Evolutionary conservation across 495 filamentous ascomycete species (phyloP).

Genomic region (Aspergillus funiculosus): DNA sequence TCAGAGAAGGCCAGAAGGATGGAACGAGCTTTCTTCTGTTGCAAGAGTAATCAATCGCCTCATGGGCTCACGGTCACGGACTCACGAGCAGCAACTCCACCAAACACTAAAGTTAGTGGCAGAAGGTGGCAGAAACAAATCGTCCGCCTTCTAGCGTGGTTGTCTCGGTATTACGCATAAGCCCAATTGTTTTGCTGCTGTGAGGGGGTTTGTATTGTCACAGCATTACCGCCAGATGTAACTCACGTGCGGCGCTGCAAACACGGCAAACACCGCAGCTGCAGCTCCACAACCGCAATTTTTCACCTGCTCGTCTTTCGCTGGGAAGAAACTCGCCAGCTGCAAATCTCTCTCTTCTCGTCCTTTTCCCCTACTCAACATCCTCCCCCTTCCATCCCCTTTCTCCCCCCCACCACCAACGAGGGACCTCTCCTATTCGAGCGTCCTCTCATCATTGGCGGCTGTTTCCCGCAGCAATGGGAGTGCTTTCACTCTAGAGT

Average conservation of each 20-base stretch:
- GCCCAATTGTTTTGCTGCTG: not conserved
- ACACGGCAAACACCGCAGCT: slow-evolving; percentile 16
- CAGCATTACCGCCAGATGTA: not conserved
- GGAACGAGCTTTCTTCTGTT: too few relatives aligned
- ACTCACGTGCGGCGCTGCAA: slow-evolving; percentile 13
- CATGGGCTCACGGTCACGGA: too few relatives aligned
- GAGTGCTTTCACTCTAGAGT: slow-evolving; percentile 31
- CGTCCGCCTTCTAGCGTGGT: slow-evolving; percentile 20
- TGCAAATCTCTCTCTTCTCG: slow-evolving; percentile 2
- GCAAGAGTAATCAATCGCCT: too few relatives aligned
- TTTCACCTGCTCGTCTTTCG: slow-evolving; percentile 20
- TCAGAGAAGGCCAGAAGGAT: too few relatives aligned
- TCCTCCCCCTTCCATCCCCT: not conserved
- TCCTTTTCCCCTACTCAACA: slow-evolving; percentile 7
- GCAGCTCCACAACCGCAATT: slow-evolving; percentile 31
- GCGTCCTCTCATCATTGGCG: slow-evolving; percentile 24
- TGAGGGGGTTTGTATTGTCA: not conserved
- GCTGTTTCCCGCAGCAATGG: slow-evolving; percentile 34
- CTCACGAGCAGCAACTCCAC: not conserved
- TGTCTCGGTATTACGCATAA: slow-evolving; percentile 7
- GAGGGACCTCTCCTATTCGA: slow-evolving; percentile 25
- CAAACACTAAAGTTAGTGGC: slow-evolving; percentile 1
- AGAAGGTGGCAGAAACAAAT: slow-evolving; percentile 42
- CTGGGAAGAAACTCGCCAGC: slow-evolving; percentile 6
- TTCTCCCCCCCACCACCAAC: slow-evolving; percentile 7